Percentiles rank a stretch among this genome's conserved stretches.
Conservation (phyloP, 2,329 filamentous ascomycete species). For the Aspergillus floridensis region DNA sequence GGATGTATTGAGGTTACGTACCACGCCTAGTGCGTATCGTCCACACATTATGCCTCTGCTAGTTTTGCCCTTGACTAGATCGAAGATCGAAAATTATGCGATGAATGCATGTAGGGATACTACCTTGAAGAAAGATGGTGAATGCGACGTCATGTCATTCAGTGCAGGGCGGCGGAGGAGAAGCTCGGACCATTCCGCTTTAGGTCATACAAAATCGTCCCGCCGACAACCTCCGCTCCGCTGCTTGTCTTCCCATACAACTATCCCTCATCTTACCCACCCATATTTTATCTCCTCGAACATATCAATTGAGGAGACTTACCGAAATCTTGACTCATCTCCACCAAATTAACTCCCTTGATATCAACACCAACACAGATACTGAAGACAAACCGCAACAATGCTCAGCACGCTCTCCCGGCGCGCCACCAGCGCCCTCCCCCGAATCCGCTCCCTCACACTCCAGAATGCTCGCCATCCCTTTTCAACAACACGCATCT, state of each 20-base stretch:
- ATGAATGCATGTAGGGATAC: neutral
- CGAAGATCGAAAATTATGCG: too few relatives aligned
- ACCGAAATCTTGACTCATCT: neutral
- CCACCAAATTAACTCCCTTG: neutral
- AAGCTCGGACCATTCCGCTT: neutral
- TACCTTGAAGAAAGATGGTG: neutral
- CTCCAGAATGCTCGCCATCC: slow-evolving; percentile 4
- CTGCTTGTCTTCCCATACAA: neutral
- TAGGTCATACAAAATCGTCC: neutral
- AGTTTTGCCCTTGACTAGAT: too few relatives aligned
- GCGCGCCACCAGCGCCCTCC: slow-evolving; percentile 11
- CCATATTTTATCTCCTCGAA: too few relatives aligned
- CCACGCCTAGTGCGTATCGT: slow-evolving; percentile 63
- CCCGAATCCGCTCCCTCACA: slow-evolving; percentile 4
- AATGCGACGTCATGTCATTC: neutral
- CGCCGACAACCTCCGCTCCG: neutral
- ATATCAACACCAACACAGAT: neutral
- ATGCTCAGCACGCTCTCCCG: slow-evolving; percentile 20
- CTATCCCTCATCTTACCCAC: neutral
- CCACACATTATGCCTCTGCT: slow-evolving; percentile 58
- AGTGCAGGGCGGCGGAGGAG: neutral
- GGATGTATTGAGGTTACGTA: slow-evolving; percentile 35
- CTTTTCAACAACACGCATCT: neutral
- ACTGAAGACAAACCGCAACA: neutral
- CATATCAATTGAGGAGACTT: neutral